Conservation (phyloP, 2,329 filamentous ascomycete species). For the Monilinia laxa region DNA sequence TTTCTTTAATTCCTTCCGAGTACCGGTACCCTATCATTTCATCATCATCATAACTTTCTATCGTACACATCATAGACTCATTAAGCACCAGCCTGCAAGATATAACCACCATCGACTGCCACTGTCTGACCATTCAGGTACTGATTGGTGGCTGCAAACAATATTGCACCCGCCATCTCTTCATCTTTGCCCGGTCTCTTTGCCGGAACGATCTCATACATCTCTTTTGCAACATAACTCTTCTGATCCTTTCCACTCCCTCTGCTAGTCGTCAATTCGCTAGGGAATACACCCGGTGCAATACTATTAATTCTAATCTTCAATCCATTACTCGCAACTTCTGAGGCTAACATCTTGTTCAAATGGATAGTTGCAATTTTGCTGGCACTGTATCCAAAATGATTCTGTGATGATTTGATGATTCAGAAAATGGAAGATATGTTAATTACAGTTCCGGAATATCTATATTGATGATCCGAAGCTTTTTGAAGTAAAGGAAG, state of each 20-base stretch:
- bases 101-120: conserved; percentile 56
- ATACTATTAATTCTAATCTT: conserved; percentile 59
- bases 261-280: conserved; percentile 54
- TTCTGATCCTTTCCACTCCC: conserved; percentile 52
- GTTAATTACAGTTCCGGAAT: conserved; percentile 38
- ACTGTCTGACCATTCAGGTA: conserved; percentile 45
- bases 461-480: conserved; percentile 46
- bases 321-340: conserved; percentile 49
- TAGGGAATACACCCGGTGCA: conserved; percentile 57
- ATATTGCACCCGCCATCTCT: conserved; percentile 57
- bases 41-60: conserved; percentile 1
- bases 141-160: conserved; percentile 51
- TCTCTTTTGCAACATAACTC: conserved; percentile 52
- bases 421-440: conserved; percentile 40
- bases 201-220: conserved; percentile 51
- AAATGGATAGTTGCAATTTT: conserved; percentile 55
- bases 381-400: conserved; percentile 44
- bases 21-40: not conserved
- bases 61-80: not conserved
- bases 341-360: conserved; percentile 54
- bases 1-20: not conserved
- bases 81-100: conserved; percentile 35
- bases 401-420: conserved; percentile 36
- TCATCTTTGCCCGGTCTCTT: conserved; percentile 55
- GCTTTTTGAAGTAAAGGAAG: conserved; percentile 59